phyloP scores from a whole-genome alignment of 179 eudicot genomes.

The Drosera spatulata region DNA sequence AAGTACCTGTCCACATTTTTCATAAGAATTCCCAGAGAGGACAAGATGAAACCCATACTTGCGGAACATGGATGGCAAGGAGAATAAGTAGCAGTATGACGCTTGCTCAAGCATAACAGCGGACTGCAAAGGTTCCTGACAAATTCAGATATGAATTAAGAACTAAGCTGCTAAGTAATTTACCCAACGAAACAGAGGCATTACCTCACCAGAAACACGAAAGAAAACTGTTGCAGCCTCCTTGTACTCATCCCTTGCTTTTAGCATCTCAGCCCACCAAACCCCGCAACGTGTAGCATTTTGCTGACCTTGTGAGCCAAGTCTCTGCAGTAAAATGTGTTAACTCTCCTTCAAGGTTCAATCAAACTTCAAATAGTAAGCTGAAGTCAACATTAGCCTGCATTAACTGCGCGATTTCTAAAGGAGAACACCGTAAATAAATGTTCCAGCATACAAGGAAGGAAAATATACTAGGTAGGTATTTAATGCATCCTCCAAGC shows the following conservation, averaged over 20 bases:
- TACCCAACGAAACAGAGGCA: slow-evolving; percentile 16
- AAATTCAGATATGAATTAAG: slow-evolving; percentile 18
- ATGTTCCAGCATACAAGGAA: neutral
- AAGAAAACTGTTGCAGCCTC: slow-evolving; percentile 92
- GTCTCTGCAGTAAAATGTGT: slow-evolving; percentile 38
- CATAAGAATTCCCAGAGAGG: slow-evolving; percentile 87
- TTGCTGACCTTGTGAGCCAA: slow-evolving; percentile 60
- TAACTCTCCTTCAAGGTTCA: neutral
- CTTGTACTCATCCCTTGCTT: slow-evolving; percentile 70
- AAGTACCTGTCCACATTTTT: slow-evolving; percentile 81
- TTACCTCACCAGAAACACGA: slow-evolving; percentile 99
- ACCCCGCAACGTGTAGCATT: slow-evolving; percentile 89
- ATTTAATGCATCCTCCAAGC: slow-evolving; percentile 91
- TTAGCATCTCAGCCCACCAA: slow-evolving; percentile 98
- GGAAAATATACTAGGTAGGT: slow-evolving; percentile 59
- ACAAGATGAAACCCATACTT: slow-evolving; percentile 98
- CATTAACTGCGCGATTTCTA: neutral
- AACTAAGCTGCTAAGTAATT: slow-evolving; percentile 7
- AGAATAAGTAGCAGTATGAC: slow-evolving; percentile 80
- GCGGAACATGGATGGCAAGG: slow-evolving; percentile 80
- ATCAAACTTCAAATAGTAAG: neutral
- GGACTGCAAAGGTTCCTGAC: slow-evolving; percentile 77
- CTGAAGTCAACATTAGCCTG: neutral
- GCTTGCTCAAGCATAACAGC: slow-evolving; percentile 99
- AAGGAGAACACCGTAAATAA: neutral